phyloP scores from a whole-genome alignment of 768 basidiomycete genomes.

The Russula vinacea region DNA sequence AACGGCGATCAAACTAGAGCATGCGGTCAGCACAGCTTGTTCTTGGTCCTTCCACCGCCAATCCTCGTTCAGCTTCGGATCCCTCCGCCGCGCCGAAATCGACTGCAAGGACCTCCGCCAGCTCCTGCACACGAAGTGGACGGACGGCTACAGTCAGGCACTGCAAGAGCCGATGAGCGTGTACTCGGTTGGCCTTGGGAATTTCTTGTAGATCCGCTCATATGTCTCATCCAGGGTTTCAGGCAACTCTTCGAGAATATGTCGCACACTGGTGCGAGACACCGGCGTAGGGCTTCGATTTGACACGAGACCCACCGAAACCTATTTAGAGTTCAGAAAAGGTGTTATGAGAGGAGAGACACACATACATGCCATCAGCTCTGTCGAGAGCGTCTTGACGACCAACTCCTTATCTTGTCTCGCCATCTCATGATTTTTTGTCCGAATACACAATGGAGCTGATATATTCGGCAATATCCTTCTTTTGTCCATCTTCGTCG shows the following conservation, averaged over 20 bases:
- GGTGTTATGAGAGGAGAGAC: not conserved
- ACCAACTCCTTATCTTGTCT: not conserved
- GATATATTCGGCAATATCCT: not conserved
- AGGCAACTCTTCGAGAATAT: not conserved
- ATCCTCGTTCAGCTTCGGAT: not conserved
- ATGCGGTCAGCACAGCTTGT: slow-evolving; percentile 3
- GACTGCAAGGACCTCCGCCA: slow-evolving; percentile 1
- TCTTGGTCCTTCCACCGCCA: not conserved
- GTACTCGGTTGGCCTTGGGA: not conserved
- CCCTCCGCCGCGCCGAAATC: not conserved
- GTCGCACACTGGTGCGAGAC: not conserved
- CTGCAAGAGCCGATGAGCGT: not conserved
- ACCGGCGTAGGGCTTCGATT: not conserved
- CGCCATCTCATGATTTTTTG: not conserved
- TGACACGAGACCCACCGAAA: not conserved
- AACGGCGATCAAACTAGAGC: not conserved
- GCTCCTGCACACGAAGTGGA: not conserved
- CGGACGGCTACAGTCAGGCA: not conserved
- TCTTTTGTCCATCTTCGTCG: not conserved
- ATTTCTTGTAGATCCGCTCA: slow-evolving; percentile 1
- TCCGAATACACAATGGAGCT: not conserved
- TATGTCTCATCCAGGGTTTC: not conserved
- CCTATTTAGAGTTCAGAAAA: not conserved
- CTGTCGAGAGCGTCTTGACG: not conserved
- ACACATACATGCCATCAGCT: not conserved